phyloP scores from a whole-genome alignment of 129 eudicot genomes.

The Arctium lappa region DNA sequence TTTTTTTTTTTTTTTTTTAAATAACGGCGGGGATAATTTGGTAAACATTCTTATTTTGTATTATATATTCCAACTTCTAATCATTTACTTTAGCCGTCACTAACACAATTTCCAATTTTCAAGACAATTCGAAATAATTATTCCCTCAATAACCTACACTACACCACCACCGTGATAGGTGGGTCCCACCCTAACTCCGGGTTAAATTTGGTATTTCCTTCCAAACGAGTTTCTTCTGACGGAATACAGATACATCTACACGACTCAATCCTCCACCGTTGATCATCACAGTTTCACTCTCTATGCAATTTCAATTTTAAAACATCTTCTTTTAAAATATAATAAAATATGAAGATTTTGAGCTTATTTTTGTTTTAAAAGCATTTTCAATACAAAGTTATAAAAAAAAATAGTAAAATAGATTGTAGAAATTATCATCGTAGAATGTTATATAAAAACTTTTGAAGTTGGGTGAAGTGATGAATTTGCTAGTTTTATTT shows the following conservation, averaged over 20 bases:
- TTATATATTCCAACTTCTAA: background rate
- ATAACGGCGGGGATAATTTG: conserved; percentile 18
- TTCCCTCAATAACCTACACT: background rate
- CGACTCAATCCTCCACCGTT: background rate
- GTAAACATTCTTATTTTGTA: background rate
- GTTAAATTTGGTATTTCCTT: too few species aligned
- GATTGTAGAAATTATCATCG: too few species aligned
- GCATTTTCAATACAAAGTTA: too few species aligned
- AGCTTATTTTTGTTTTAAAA: too few species aligned
- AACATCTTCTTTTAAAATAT: too few species aligned
- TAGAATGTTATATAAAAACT: too few species aligned
- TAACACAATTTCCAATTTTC: conserved; percentile 19
- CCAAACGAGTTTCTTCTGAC: background rate
- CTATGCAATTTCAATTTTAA: too few species aligned
- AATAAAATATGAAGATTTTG: too few species aligned
- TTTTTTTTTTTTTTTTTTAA: background rate
- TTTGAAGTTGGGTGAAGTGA: too few species aligned
- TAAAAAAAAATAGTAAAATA: too few species aligned
- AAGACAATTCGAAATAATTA: conserved; percentile 33
- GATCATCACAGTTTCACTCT: background rate
- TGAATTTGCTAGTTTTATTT: too few species aligned
- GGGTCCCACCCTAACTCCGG: background rate
- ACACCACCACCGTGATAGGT: background rate
- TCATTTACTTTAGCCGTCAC: conserved; percentile 27
- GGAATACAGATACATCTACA: background rate